Percentiles rank a stretch among this genome's conserved stretches.
Evolutionary conservation across 78 protist species (phyloP).

Genomic region (Neovahlkampfia damariscottae): DNA sequence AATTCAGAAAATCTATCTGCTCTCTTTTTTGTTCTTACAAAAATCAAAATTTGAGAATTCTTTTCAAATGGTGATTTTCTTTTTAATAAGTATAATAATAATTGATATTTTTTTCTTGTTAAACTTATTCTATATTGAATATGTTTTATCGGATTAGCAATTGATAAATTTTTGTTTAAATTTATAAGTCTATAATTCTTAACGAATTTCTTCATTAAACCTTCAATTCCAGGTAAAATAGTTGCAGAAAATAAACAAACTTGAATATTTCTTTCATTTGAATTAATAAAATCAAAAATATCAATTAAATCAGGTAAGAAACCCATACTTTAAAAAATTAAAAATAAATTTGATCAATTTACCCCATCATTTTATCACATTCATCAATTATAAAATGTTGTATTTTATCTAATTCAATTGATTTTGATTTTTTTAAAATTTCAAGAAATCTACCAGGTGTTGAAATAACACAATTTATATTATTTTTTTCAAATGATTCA

Average conservation of each 20-base stretch:
- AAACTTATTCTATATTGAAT: neutral
- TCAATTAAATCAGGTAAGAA: neutral
- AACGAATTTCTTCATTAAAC: slow-evolving; percentile 90
- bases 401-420: neutral
- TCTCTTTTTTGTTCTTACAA: neutral
- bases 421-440: slow-evolving; percentile 16
- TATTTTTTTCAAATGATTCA: neutral
- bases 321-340: slow-evolving; percentile 6
- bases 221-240: slow-evolving; percentile 92
- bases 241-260: slow-evolving; percentile 96
- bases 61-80: neutral
- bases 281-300: slow-evolving; percentile 67
- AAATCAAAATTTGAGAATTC: neutral
- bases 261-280: slow-evolving; percentile 76
- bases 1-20: neutral
- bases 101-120: neutral
- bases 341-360: slow-evolving; percentile 38
- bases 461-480: slow-evolving; percentile 56
- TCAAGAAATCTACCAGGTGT: slow-evolving; percentile 77
- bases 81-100: neutral
- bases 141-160: neutral
- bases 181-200: neutral
- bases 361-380: slow-evolving; percentile 66
- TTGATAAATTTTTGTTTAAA: neutral
- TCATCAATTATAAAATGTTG: slow-evolving; percentile 60